Conservation (phyloP, 2,329 filamentous ascomycete species). For the Coniochaeta hoffmannii region DNA sequence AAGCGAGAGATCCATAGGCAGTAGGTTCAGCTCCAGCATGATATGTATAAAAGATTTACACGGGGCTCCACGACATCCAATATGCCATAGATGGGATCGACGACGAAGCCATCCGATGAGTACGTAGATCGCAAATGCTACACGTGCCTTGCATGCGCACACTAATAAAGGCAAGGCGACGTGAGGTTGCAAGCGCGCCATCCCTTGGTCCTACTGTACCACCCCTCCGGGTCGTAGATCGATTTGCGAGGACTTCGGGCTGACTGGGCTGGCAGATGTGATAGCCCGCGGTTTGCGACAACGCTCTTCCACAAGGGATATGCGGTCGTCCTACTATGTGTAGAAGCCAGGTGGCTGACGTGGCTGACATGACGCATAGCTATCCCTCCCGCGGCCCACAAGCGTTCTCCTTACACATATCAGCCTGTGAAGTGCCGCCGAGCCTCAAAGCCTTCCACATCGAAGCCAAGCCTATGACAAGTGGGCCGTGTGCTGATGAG, state of each 20-base stretch:
- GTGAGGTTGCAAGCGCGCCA: not conserved
- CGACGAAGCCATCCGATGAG: no score
- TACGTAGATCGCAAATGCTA: not conserved
- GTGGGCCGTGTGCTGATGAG: not conserved
- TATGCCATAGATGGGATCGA: no score
- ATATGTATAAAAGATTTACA: no score
- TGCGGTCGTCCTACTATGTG: no score
- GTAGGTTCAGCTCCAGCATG: no score
- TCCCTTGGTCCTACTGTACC: not conserved
- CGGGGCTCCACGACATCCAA: no score
- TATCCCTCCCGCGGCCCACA: not conserved
- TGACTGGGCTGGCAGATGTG: no score
- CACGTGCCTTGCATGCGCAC: not conserved
- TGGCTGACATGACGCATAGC: no score
- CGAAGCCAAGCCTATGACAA: not conserved
- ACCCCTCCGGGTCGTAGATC: not conserved
- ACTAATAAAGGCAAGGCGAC: not conserved
- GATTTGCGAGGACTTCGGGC: not conserved
- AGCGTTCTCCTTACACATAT: not conserved
- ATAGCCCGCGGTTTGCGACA: no score
- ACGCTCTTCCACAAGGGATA: no score
- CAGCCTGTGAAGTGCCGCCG: not conserved
- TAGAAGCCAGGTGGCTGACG: no score
- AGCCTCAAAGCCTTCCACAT: not conserved
- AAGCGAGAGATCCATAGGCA: no score